Conservation (phyloP, 371 early-diverging fungal species). For the Mortierella polycephala region DNA sequence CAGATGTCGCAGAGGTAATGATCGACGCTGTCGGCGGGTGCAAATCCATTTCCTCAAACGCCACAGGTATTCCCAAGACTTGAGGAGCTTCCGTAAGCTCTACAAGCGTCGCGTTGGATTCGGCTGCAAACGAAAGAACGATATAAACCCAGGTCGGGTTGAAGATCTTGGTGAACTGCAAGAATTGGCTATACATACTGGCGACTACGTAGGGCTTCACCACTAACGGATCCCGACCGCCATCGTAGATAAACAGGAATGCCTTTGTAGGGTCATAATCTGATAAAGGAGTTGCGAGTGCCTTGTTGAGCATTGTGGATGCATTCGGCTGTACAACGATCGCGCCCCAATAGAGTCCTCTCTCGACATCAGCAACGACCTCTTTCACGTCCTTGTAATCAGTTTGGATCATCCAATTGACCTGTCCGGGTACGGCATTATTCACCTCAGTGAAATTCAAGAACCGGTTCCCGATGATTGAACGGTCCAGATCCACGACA, state of each 20-base stretch:
- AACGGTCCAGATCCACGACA: conserved; percentile 48
- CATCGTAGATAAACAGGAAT: conserved; percentile 34
- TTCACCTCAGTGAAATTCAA: conserved; percentile 33
- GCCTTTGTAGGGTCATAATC: conserved; percentile 36
- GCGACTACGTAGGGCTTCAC: conserved; percentile 26
- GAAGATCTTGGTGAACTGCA: conserved; percentile 27
- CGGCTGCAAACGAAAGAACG: conserved; percentile 19
- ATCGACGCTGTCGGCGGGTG: conserved; percentile 36
- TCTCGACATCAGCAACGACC: conserved; percentile 31
- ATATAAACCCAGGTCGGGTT: conserved; percentile 26
- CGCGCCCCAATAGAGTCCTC: conserved; percentile 41
- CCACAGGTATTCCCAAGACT: conserved; percentile 29
- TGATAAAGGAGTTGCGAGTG: conserved; percentile 14
- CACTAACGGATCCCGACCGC: conserved; percentile 30
- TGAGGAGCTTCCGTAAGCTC: conserved; percentile 21
- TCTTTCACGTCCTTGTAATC: conserved; percentile 15
- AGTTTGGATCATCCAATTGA: conserved; percentile 36
- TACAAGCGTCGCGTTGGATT: conserved; percentile 11
- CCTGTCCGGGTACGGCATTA: conserved; percentile 11
- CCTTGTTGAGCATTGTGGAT: conserved; percentile 29
- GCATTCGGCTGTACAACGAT: conserved; percentile 28
- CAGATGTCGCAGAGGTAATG: conserved; percentile 33
- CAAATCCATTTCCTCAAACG: conserved; percentile 34
- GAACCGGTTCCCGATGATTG: conserved; percentile 40
- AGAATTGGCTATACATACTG: conserved; percentile 31